Base-by-base conservation (phyloP, 129 eudicot species). In the Tanacetum coccineum region DNA sequence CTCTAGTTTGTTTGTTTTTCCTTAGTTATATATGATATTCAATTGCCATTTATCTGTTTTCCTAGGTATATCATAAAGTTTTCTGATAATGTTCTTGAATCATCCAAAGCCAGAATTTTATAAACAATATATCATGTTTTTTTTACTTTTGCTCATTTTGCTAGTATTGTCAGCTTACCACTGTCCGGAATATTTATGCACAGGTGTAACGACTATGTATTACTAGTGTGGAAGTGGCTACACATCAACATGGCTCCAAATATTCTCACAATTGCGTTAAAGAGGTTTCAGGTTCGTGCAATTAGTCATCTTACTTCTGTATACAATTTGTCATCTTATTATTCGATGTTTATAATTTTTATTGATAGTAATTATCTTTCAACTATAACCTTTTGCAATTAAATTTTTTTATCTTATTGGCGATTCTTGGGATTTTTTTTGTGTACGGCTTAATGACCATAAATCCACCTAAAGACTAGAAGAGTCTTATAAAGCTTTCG, bases 181-280 rank as follows among this genome's bases (percentile, higher is more conserved):
- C 9, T 51, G 32, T 75, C 40, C 25, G 65, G 69, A 26, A 19
- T 71, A 57, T 54, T 80, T 48, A 73, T 82, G 81, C 87, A 7
- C 42, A 92, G 98, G 68, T 92, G 98, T 75, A 84, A 88, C 66
- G 96, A 85, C 69, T 92, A 92, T 76, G 98, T 88, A 63, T 74
- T 57, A n/a, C n/a, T n/a, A 63, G 98, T 95, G 51, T 83, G 91
- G 96, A 92, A 92, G 81, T 87, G 91, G 45, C 87, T 92, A 22
- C 80, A 81, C 25, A 76, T 92, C 50, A 80, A 70, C 28, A 62
- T 66, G 70, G 81, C 96, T 70, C 96, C 98, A n/a, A 92, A 92
- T 76, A 83, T 92, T 59, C 96, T 92, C 36, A 92, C 98, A 25
- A 74, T 92, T 78, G 98, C 98, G 32, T 79, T 92, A 69, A 92